These are phyloP conservation scores for Luffa aegyptiaca DNA, from an alignment of 306 rosid genomes.

Conservation along the genomic window DNA sequence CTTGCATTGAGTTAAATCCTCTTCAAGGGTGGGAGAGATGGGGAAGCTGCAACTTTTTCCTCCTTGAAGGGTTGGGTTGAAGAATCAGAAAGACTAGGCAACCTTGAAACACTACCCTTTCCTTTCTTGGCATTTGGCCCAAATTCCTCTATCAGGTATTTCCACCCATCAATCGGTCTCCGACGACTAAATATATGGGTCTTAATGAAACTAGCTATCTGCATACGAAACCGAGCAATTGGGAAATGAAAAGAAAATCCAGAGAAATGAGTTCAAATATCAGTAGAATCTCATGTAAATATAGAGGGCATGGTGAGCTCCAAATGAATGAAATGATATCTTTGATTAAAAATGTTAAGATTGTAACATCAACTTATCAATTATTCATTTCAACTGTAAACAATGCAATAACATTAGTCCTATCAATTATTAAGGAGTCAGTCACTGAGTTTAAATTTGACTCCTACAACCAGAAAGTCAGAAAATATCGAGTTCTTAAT, in stretches of 20 bases:
- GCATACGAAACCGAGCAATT: constrained; percentile 16
- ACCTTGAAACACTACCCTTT: constrained; percentile 72
- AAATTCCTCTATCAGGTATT: constrained; percentile 90
- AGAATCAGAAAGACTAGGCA: constrained; percentile 77
- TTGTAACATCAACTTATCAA: not conserved
- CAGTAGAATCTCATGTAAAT: not conserved
- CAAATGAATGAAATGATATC: not conserved
- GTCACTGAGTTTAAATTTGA: not conserved
- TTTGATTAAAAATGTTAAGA: not conserved
- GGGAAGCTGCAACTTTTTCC: constrained; percentile 35
- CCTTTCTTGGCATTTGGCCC: constrained; percentile 97
- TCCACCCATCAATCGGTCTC: constrained; percentile 95
- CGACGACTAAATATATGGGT: constrained; percentile 88
- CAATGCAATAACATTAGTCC: not conserved
- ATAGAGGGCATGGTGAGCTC: not conserved
- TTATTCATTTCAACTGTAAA: not conserved
- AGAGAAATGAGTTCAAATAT: not conserved
- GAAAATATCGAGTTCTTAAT: too few relatives aligned
- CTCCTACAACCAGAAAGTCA: not conserved
- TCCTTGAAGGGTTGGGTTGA: constrained; percentile 87
- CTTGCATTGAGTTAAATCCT: constrained; percentile 28
- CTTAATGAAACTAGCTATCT: constrained; percentile 97
- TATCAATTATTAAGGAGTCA: not conserved
- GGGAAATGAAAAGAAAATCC: not conserved
- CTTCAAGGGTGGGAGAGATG: constrained; percentile 23